Percentiles rank a stretch among this genome's conserved stretches.
These are phyloP conservation scores for Phytopythium montanum DNA, from an alignment of 352 stramenopile genomes.

Conservation along the genomic window DNA sequence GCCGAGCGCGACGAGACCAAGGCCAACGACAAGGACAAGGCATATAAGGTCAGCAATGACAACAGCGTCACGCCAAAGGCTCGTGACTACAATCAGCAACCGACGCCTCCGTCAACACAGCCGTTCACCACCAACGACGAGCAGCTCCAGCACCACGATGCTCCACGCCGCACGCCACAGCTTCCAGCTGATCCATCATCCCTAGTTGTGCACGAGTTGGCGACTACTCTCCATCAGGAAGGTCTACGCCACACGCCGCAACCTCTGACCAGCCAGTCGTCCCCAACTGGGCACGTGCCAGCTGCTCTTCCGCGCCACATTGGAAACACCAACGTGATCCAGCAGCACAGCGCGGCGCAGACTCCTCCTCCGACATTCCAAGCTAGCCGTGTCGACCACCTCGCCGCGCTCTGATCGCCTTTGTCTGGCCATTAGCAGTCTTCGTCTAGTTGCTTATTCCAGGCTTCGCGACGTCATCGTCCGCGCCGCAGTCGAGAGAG, in stretches of 20 bases:
- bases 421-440: too few relatives aligned
- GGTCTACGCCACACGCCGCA: not conserved
- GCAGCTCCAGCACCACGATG: not conserved
- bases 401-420: too few relatives aligned
- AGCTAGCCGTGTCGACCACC: not conserved
- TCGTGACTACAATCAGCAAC: too few relatives aligned
- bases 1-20: too few relatives aligned
- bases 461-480: not conserved
- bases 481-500: not conserved
- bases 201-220: too few relatives aligned
- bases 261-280: not conserved
- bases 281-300: not conserved
- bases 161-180: not conserved
- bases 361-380: not conserved
- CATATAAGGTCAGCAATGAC: too few relatives aligned
- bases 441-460: not conserved
- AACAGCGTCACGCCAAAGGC: too few relatives aligned
- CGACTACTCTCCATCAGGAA: too few relatives aligned
- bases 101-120: too few relatives aligned
- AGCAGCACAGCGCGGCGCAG: not conserved
- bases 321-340: not conserved
- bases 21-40: too few relatives aligned
- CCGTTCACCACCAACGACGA: not conserved
- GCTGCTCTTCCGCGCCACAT: not conserved
- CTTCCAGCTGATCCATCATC: not conserved